These are phyloP conservation scores for Melampsora abietis-canadensis DNA, from an alignment of 1,284 basidiomycete species.

Conservation along the genomic window DNA sequence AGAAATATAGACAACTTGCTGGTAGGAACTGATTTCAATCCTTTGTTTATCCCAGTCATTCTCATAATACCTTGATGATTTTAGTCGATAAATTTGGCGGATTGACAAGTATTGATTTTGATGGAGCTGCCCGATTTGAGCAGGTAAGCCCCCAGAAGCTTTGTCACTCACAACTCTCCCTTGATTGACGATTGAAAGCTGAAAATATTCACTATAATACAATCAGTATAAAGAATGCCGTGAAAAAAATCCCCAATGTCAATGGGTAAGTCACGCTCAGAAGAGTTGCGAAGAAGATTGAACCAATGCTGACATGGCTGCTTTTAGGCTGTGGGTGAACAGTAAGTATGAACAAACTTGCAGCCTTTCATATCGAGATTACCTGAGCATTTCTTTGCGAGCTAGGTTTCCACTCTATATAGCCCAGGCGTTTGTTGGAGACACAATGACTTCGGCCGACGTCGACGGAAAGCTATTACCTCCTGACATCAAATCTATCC, in stretches of 20 bases:
- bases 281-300: too few relatives aligned
- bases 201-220: background rate
- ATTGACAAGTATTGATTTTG: background rate
- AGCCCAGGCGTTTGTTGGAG: background rate
- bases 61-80: too few relatives aligned
- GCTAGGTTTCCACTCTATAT: background rate
- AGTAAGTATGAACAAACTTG: too few relatives aligned
- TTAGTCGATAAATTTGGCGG: background rate
- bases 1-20: slow-evolving; percentile 1
- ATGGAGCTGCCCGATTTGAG: background rate
- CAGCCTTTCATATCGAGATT: too few relatives aligned
- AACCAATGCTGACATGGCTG: too few relatives aligned
- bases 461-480: background rate
- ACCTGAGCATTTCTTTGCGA: background rate
- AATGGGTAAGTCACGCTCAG: background rate
- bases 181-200: background rate
- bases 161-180: background rate
- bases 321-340: too few relatives aligned
- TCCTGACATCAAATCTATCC: slow-evolving; percentile 4
- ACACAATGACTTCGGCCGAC: slow-evolving; percentile 1
- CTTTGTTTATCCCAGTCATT: too few relatives aligned
- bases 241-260: background rate
- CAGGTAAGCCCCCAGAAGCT: background rate
- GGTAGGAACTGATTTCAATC: background rate
- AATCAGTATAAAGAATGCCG: background rate